A percentile compares a stretch with the other conserved stretches of the same genome.
These are phyloP conservation scores for Microcos paniculata DNA, from an alignment of 345 rosid species.

Conservation along the genomic window DNA sequence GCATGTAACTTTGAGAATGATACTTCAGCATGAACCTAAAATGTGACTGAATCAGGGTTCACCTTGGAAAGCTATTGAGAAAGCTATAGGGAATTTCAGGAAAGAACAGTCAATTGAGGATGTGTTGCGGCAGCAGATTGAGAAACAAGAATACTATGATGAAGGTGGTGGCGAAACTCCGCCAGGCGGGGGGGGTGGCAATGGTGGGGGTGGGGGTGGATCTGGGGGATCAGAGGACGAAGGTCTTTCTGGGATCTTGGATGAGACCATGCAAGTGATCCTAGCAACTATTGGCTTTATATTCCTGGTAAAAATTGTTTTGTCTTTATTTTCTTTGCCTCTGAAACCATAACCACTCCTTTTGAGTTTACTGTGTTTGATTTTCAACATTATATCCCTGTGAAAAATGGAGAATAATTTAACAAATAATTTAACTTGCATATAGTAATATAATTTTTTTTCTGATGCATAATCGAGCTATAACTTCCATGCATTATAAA, in stretches of 20 bases:
- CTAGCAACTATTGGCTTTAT: slow-evolving; percentile 64
- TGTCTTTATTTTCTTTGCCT: background rate
- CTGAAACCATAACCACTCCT: background rate
- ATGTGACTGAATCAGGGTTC: slow-evolving; percentile 39
- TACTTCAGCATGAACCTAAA: background rate
- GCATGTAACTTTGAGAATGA: background rate
- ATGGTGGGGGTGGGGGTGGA: slow-evolving; percentile 35
- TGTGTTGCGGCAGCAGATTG: slow-evolving; percentile 58
- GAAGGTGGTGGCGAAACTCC: slow-evolving; percentile 45
- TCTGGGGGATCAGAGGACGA: slow-evolving; percentile 49
- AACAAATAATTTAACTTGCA: background rate
- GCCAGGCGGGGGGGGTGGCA: slow-evolving; percentile 49
- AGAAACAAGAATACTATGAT: slow-evolving; percentile 50
- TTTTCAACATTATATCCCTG: background rate
- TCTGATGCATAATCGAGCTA: background rate
- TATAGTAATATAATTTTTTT: background rate
- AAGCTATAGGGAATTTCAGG: slow-evolving; percentile 54
- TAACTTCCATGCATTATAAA: background rate
- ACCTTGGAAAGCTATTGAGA: slow-evolving; percentile 36
- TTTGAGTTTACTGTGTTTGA: background rate
- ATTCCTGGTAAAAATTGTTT: slow-evolving; percentile 45
- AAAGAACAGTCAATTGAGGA: slow-evolving; percentile 61
- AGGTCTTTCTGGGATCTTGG: slow-evolving; percentile 43
- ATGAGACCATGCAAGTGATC: slow-evolving; percentile 65
- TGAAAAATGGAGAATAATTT: too few relatives aligned